Percentiles rank a stretch among this genome's conserved stretches.
Evolutionary conservation across 2,329 filamentous ascomycete species (phyloP).

Genomic region (Fusarium cicatricum): DNA sequence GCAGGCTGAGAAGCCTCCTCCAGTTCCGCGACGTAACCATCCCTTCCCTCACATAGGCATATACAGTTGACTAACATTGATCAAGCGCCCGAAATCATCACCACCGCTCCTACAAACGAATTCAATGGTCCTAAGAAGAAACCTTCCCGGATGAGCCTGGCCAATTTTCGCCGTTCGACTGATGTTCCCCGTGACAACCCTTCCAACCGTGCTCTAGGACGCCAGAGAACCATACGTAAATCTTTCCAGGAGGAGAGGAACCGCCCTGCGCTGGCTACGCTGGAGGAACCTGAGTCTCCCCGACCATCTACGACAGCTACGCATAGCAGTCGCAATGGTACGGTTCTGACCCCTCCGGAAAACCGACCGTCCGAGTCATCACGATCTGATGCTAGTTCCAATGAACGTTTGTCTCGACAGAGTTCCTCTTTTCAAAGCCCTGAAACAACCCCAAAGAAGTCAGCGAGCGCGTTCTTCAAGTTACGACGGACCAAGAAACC

Average conservation of each 20-base stretch:
- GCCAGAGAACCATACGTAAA: constrained; percentile 43
- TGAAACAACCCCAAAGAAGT: constrained; percentile 67
- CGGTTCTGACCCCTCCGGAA: constrained; percentile 59
- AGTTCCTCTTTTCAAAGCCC: constrained; percentile 64
- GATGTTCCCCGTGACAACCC: constrained; percentile 51
- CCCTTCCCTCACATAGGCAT: constrained; percentile 14
- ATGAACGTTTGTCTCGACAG: constrained; percentile 68
- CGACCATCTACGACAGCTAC: constrained; percentile 44
- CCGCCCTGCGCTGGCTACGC: constrained; percentile 46
- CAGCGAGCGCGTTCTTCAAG: constrained; percentile 80
- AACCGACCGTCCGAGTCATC: constrained; percentile 75
- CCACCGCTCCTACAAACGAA: constrained; percentile 84
- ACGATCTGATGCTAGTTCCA: constrained; percentile 84
- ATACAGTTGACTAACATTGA: constrained; percentile 29
- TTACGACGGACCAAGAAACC: constrained; percentile 81
- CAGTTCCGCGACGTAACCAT: constrained; percentile 64
- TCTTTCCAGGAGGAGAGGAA: constrained; percentile 56
- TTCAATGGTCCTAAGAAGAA: constrained; percentile 63
- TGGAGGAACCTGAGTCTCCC: constrained; percentile 64
- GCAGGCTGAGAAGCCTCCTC: constrained; percentile 66
- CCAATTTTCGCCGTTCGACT: constrained; percentile 61
- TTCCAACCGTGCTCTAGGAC: constrained; percentile 22
- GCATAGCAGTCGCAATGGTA: constrained; percentile 40
- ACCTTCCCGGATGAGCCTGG: constrained; percentile 62
- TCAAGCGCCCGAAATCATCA: constrained; percentile 80